Evolutionary conservation across 164 flowering plant species (phyloP), one percentile per base, ranked within the genome.

Genomic region (Piper longum): DNA sequence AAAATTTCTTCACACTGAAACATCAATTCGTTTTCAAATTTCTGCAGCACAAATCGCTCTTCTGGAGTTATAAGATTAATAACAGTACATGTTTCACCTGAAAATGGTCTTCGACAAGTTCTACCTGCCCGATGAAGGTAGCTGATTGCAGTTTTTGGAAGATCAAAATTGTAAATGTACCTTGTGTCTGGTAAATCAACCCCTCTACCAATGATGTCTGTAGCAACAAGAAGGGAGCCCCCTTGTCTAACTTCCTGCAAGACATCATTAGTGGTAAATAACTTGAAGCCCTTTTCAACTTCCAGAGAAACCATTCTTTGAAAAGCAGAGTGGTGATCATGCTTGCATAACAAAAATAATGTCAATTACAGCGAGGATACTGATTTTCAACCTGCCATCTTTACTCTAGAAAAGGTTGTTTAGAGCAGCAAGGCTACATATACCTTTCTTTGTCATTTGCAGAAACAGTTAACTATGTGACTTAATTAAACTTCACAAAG

Each of bases 41-140:
- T 83, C 66, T 82, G 81, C 81, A 93, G 74, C 42, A 77, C 96
- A 75, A 90, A 93, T 44, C 81, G 78, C 76, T 90, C 99, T 67
- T 81, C 82, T 2, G 85, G 61, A 19, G 74, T 69, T 65, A 90
- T 74, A 54, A 93, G 74, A 73, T 67, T 88, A 42, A 92, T 88
- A 62, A 90, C 93, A 18, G 59, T 61, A 66, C 92, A 88, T 64
- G 71, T 80, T 57, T 79, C 67, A 17, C 83, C 85, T 8, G 97
- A 90, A 74, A 93, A 93, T 44, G 99, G 99, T 69, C 79, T 86
- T 71, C 96, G 73, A 65, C 88, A 82, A 3, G 99, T 79, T 65
- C 99, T 81, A 57, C 99, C 99, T 52, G 99, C 97, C 54, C 99
- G 86, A 72, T 93, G 99, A 64, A 93, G 86, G 75, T 93, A 93